Base-by-base conservation (phyloP, 2,329 filamentous ascomycete species). In the Calonectria pseudoturangicola region DNA sequence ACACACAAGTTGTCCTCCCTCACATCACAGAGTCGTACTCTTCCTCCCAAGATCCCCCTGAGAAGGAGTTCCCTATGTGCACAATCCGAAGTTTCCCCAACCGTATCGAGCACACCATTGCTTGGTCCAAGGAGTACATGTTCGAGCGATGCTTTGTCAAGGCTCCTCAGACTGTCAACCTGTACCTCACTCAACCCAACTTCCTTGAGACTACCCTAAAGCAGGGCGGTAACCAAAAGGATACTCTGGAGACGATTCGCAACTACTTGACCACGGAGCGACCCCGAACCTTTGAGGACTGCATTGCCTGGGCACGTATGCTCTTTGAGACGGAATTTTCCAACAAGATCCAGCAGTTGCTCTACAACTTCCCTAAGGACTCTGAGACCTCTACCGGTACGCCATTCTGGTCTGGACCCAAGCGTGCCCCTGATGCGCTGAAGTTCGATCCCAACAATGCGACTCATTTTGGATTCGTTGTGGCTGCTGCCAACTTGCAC, bases 11-110 rank as follows among this genome's bases (percentile, higher is more conserved):
- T 72, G 92, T 99, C 62, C 90, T 99, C 70, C 97, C 97, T 13
- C 91, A 92, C 79, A 87, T 98, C 75, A 98, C 97, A 0, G 97
- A 99, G 85, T 98, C 97, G 1, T 99, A 99, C 87, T 98, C 97
- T 0, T 89, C 88, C 4, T 98, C 97, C 25, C 96, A 98, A 83
- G 97, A 99, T 83, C 97, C 97, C 1, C 97, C 97, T 0, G 97
- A 99, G 89, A 95, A 98, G 87, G 98, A 97, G 1, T 98, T 99
- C 89, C 97, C 97, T 0, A 98, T 98, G 96, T 99, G 97, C 85
- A 98, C 97, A 6, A 90, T 99, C 74, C 92, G 95, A 82, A 98
- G 96, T 85, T 99, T 99, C 89, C 97, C 97, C 72, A 99, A 99
- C 89, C 93, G 93, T 81, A 99, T 99, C 80, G 96, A 99, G 86